Base-by-base conservation (phyloP, 805 yeast species). In the Candida mattraensis region DNA sequence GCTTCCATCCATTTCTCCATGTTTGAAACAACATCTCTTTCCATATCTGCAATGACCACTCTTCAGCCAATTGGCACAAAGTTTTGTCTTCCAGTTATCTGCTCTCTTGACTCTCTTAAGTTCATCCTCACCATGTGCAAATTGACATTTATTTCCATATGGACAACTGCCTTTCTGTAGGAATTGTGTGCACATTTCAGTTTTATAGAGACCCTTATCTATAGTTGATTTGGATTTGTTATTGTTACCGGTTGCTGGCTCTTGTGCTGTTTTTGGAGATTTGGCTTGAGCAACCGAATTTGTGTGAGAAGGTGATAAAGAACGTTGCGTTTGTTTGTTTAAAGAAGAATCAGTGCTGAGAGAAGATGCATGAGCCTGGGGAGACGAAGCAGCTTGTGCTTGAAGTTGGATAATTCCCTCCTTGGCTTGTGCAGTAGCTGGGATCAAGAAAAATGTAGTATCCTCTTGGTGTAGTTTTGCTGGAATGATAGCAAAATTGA, bases 11-110 rank as follows among this genome's bases (percentile, higher is more conserved):
- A 55, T 61, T 33, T 64, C 64, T 19, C 83, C 86, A 62, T 88
- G 97, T 56, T 83, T 86, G 69, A 89, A 88, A 56, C 95, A 87
- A 60, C 97, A 88, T 54, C 97, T 75, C 58, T 77, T 85, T 18
- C 95, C 95, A 63, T 88, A 88, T 24, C 94, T 77, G 58, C 97
- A 88, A 29, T 74, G 66, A 10, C 96, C 96, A 28, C 72, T 73
- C 54, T 80, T 82, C 15, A 78, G 55, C 95, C 96, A 88, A 59
- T 88, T 88, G 44, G 80, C 83, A 66, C 97, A 88, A 11, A 89
- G 84, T 64, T 88, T 88, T 10, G 95, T 85, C 56, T 95, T 78
- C 83, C 91, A 88, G 55, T 87, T 88, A 36, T 80, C 77, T 8
- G 88, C 81, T 42, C 91, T 72, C 42, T 78, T 81, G 28, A 87